A percentile compares a stretch with the other conserved stretches of the same genome.
phyloP scores from a whole-genome alignment of 352 stramenopile genomes.

The Globisporangium cystogenes region DNA sequence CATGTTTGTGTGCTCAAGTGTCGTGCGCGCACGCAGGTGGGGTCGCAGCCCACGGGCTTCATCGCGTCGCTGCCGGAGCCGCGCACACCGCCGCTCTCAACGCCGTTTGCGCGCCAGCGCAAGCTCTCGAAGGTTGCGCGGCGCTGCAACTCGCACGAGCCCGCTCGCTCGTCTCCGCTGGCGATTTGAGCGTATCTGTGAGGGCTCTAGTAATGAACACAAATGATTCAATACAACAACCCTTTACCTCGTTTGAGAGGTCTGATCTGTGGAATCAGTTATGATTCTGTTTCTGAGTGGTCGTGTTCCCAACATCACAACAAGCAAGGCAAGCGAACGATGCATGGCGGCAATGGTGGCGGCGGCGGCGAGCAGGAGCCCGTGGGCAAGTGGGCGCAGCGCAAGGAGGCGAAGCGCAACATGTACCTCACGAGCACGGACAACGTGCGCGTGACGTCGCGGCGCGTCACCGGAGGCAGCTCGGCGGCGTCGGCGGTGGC shows the following conservation, averaged over 20 bases:
- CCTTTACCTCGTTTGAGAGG: no score
- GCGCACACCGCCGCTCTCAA: conserved; percentile 35
- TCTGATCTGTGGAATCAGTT: no score
- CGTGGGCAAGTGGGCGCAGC: conserved; percentile 55
- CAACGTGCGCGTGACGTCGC: conserved; percentile 45
- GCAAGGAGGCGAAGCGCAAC: conserved; percentile 71
- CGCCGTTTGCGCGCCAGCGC: conserved; percentile 28
- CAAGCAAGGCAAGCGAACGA: conserved; percentile 7
- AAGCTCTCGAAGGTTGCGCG: conserved; percentile 19
- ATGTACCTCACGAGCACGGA: conserved; percentile 85
- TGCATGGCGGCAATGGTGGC: conserved; percentile 13
- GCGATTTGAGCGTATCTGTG: not conserved
- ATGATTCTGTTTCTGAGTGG: no score
- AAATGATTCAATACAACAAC: no score
- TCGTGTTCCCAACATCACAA: no score
- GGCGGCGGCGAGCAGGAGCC: conserved; percentile 31
- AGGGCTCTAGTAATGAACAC: not conserved
- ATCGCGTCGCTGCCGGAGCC: conserved; percentile 35
- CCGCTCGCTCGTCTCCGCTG: not conserved
- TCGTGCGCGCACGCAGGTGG: conserved; percentile 12
- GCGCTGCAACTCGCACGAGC: conserved; percentile 18
- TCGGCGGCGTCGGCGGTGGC: conserved; percentile 11
- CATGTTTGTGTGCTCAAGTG: not conserved
- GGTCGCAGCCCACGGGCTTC: conserved; percentile 51
- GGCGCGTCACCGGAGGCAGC: conserved; percentile 22